Base-by-base conservation (phyloP, 441 rosid species). In the Pelargonium australe region DNA sequence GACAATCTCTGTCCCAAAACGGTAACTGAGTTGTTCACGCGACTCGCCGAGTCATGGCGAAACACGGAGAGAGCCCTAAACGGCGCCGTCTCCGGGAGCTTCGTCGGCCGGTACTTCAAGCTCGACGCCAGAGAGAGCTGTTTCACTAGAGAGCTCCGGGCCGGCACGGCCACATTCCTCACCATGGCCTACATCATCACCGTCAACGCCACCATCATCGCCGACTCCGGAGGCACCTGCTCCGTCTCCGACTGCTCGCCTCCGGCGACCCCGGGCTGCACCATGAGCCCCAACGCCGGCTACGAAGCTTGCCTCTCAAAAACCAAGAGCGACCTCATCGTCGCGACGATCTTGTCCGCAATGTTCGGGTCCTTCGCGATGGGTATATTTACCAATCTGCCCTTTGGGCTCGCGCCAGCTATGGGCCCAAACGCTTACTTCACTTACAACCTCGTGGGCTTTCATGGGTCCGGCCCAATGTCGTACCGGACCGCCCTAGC, bases 121-220 rank as follows among this genome's bases (percentile, higher is more conserved):
- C 82, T 93, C 0, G 88, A 89, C 61, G 80, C 79, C 14, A 79
- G 92, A 65, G 89, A 86, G 34, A 87, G 81, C 47, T 79, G 80
- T 65, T 89, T 92, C 86, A 92, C 98, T 1, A 82, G 69, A 16
- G 98, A 91, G 65, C 78, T 91, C n/a, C 84, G 98, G 53, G 98
- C 97, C 1, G 96, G 86, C 0, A 89, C 95, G 0, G 92, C 97
- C 60, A 93, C 94, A 49, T 93, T 93, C 70, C 85, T 91, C 23
- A 93, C 98, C 19, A 87, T 93, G 97, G 96, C 95, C 19, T 93
- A 93, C 65, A 88, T 91, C 73, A 88, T 93, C 64, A 80, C 95
- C 4, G 88, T 91, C 51, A 93, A 93, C 73, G 90, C 97, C 61
- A 89, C 95, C 73, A 88, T 93, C 72, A 73, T 93, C 10, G 64